A percentile compares a stretch with the other conserved stretches of the same genome.
Evolutionary conservation across 768 basidiomycete genomes (phyloP).

Genomic region (Sutorius australiensis): DNA sequence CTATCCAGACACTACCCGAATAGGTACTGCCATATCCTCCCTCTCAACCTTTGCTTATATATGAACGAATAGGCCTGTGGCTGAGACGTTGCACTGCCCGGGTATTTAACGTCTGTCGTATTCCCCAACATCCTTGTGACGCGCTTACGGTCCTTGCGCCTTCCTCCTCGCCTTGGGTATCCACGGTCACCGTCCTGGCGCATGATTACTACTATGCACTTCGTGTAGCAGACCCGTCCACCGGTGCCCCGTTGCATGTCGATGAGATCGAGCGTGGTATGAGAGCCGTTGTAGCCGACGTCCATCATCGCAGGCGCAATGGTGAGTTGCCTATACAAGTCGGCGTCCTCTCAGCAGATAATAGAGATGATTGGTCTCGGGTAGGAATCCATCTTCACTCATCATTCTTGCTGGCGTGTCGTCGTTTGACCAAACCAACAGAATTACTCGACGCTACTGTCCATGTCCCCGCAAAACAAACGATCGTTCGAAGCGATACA

Average conservation of each 20-base stretch:
- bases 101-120: slow-evolving; percentile 75
- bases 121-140: slow-evolving; percentile 69
- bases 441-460: slow-evolving; percentile 70
- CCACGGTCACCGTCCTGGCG: slow-evolving; percentile 63
- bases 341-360: slow-evolving; percentile 73
- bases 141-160: slow-evolving; percentile 44
- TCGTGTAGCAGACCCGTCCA: slow-evolving; percentile 45
- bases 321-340: slow-evolving; percentile 62
- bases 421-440: neutral
- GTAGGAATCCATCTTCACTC: slow-evolving; percentile 38
- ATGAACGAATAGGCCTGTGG: slow-evolving; percentile 50
- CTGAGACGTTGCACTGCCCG: slow-evolving; percentile 51
- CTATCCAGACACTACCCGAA: slow-evolving; percentile 66
- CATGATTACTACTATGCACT: slow-evolving; percentile 80
- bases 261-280: slow-evolving; percentile 46
- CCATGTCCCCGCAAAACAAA: slow-evolving; percentile 63
- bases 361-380: slow-evolving; percentile 77
- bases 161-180: slow-evolving; percentile 38
- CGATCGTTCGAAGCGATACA: slow-evolving; percentile 60
- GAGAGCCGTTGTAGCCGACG: slow-evolving; percentile 53
- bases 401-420: neutral
- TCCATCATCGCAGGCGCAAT: slow-evolving; percentile 40
- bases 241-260: slow-evolving; percentile 31
- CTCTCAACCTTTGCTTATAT: neutral
- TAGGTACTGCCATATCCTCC: slow-evolving; percentile 42